Base-by-base conservation (phyloP, 176 grass and related monocot genomes). In the Aegilops umbellulata region DNA sequence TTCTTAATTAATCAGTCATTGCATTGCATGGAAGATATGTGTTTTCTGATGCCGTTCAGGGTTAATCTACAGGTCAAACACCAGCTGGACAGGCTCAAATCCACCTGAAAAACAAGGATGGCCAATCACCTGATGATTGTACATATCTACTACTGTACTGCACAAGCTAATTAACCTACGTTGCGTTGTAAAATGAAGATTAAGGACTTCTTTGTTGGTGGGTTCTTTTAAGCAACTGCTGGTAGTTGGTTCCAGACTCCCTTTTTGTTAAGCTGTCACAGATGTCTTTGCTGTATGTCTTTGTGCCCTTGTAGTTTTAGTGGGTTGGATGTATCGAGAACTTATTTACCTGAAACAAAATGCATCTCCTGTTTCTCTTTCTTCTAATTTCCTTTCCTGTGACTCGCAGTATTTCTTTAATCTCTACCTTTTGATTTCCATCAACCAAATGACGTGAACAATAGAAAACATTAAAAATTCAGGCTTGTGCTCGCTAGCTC, bases 61-160 rank as follows among this genome's bases (percentile, higher is more conserved):
- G 49, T 22, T 31, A 82, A 77, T 73, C 80, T 88, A 75, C 87
- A 95, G 94, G 86, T 3, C 16, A 91, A 93, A 79, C 80, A 95
- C 61, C 77, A 72, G 35, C 83, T 95, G 82, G 87, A 95, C 82
- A 95, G 87, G 81, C 23, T 95, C 60, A 95, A 89, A 86, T 93
- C 84, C 74, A 82, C 77, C 5, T 95, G 80, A 83, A 47, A 51
- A 69, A 65, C 26, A 66, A 49, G 84, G 78, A 58, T 84, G 36
- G 3, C 68, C 26, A 10, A 46, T 80, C 76, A 76, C 69, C 31
- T 35, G 39, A 44, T n/a, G 69, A 20, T 16, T 89, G 79, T 69
- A 89, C 22, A 82, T 89, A 85, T 5, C 62, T 79, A 85, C 79
- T 61, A 65, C 73, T 10, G 47, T 67, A 85, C 66, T 61, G 55